These are phyloP conservation scores for Ogataea naganishii DNA, from an alignment of 805 yeast genomes.

Conservation along the genomic window DNA sequence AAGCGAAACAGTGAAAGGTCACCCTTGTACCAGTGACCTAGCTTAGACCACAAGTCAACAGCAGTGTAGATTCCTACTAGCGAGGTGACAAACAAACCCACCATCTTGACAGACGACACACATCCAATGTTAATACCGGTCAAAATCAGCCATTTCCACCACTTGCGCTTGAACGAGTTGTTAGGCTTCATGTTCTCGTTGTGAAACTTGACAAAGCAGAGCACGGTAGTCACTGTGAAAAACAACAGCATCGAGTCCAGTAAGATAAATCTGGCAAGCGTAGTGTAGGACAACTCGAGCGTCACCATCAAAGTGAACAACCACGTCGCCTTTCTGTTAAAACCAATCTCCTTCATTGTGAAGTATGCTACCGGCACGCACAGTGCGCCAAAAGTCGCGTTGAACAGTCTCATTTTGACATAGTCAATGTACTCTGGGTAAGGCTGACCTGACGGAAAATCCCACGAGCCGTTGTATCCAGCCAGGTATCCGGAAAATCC, in stretches of 20 bases:
- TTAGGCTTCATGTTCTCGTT: slow-evolving; percentile 38
- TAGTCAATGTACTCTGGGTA: slow-evolving; percentile 76
- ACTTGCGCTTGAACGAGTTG: slow-evolving; percentile 52
- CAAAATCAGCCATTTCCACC: slow-evolving; percentile 90
- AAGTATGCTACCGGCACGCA: slow-evolving; percentile 84
- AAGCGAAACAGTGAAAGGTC: slow-evolving; percentile 37
- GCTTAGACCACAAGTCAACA: slow-evolving; percentile 76
- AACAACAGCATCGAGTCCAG: slow-evolving; percentile 87
- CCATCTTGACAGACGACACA: slow-evolving; percentile 92
- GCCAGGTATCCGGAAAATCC: slow-evolving; percentile 74
- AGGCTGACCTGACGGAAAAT: slow-evolving; percentile 70
- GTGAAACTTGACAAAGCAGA: slow-evolving; percentile 65
- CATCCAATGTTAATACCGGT: slow-evolving; percentile 88
- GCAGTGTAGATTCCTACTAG: slow-evolving; percentile 86
- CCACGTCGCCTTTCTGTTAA: slow-evolving; percentile 65
- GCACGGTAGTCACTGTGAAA: slow-evolving; percentile 80
- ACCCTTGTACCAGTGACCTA: slow-evolving; percentile 55
- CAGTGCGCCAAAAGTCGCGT: slow-evolving; percentile 74
- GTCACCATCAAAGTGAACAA: slow-evolving; percentile 72
- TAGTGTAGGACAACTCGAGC: slow-evolving; percentile 75
- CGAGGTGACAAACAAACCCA: slow-evolving; percentile 84
- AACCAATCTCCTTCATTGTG: slow-evolving; percentile 71
- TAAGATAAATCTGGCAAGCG: slow-evolving; percentile 81
- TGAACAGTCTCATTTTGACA: slow-evolving; percentile 80
- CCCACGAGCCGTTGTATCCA: slow-evolving; percentile 85